Evolutionary conservation across 176 grass and related monocot genomes (phyloP), one percentile per base, ranked within the genome.

Genomic region (Stipa capillata): DNA sequence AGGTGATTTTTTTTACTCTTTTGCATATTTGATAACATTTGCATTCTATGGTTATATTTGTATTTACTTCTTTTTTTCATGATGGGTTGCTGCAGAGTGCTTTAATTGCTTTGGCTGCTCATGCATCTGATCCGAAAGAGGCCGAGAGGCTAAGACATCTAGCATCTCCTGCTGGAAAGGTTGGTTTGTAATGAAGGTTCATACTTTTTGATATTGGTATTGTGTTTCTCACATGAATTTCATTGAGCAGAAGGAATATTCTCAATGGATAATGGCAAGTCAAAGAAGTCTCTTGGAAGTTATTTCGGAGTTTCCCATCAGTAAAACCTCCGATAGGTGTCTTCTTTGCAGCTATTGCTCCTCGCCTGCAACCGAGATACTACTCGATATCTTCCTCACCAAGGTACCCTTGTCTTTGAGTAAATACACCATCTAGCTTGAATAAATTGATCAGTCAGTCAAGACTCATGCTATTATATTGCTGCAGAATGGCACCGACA

Each of bases 331-430:
- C 90, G 54, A 77, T 94, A 37, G 92, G 95, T 56, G 89, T 92
- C 41, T 97, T 97, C 83, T 94, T 98, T 85, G 92, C 87, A 60
- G 92, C 92, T 77, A 68, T 98, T 79, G 86, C 73, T 74, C 85
- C 95, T 53, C 92, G 87, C 21, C 33, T 98, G 41, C 95, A 94
- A 72, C 89, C 87, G 17, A 94, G 95, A 94, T 98, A 94, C 75
- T 98, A 98, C 74, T 98, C 87, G 29, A 98, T 98, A 82, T 94
- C 95, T 62, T 98, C 95, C 64, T 98, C 95, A 61, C 83, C 92
- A 3, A 98, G 88, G 95, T 98, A 89, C 45, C 23, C 5, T 62
- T 65, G 23, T 42, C n/a, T 70, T 74, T 5, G 23, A 65, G 70
- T 51, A 53, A 77, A 37, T 61, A 64, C 43, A 11, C 33, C 5